A percentile compares a stretch with the other conserved stretches of the same genome.
These are phyloP conservation scores for Rhizoclosmatium sp. DNA, from an alignment of 192 early-diverging fungal genomes.

Conservation along the genomic window DNA sequence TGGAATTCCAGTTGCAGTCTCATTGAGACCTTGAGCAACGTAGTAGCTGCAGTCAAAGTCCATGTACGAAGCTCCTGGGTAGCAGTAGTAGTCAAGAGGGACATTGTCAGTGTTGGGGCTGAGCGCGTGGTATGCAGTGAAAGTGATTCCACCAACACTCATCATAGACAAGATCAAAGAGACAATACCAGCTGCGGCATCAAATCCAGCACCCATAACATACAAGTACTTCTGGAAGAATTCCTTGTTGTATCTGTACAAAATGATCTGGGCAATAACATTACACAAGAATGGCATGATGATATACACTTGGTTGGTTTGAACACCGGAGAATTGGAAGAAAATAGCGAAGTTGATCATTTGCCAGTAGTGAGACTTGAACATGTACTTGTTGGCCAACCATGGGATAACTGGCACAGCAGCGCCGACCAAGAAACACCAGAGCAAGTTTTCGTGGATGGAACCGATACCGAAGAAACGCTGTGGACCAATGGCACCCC, in stretches of 20 bases:
- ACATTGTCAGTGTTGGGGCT: constrained; percentile 25
- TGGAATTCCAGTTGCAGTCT: background rate
- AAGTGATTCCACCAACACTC: background rate
- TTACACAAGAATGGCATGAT: background rate
- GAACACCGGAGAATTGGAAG: background rate
- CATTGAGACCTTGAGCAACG: background rate
- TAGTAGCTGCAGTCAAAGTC: constrained; percentile 19
- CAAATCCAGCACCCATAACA: constrained; percentile 64
- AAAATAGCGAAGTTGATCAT: constrained; percentile 42
- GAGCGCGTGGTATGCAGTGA: background rate
- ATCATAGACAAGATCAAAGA: background rate
- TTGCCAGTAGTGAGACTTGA: constrained; percentile 30
- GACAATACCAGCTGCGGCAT: constrained; percentile 44
- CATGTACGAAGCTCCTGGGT: constrained; percentile 9
- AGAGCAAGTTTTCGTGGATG: constrained; percentile 27
- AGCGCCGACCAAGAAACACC: constrained; percentile 40
- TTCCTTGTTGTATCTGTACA: background rate
- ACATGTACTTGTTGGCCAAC: constrained; percentile 34
- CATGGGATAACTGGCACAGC: constrained; percentile 42
- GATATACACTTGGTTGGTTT: background rate
- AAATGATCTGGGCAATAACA: background rate
- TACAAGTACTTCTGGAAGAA: constrained; percentile 57
- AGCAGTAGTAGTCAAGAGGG: constrained; percentile 30
- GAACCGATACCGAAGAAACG: constrained; percentile 61
- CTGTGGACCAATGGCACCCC: constrained; percentile 71